These are phyloP conservation scores for Cymodocea nodosa DNA, from an alignment of 116 monocot genomes.

Conservation along the genomic window DNA sequence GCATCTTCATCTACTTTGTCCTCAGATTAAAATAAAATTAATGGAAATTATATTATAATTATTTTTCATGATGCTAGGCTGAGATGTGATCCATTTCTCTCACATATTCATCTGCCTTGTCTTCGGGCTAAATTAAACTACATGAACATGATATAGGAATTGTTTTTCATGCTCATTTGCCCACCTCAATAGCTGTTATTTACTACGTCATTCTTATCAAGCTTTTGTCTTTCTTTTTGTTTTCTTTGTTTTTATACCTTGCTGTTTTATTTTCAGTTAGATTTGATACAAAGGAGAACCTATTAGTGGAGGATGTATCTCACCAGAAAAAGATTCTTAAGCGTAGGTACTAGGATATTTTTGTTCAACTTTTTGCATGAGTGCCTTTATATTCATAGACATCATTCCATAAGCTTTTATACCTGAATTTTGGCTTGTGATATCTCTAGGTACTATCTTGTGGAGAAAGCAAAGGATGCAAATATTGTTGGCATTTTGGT, in stretches of 20 bases:
- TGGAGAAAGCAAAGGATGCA: slow-evolving; percentile 99
- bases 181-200: no score
- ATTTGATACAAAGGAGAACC: slow-evolving; percentile 48
- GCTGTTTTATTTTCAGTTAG: slow-evolving; percentile 48
- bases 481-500: slow-evolving; percentile 98
- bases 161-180: no score
- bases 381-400: background rate
- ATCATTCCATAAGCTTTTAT: background rate
- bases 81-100: no score
- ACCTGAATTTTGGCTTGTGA: background rate
- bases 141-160: no score
- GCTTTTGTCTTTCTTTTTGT: background rate
- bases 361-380: background rate
- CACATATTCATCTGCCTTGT: no score
- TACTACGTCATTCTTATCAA: no score
- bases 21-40: no score
- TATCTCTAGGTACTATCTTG: slow-evolving; percentile 82
- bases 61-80: no score
- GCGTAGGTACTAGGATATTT: slow-evolving; percentile 40
- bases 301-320: slow-evolving; percentile 42
- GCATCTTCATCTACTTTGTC: no score
- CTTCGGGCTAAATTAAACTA: no score
- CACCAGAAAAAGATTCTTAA: slow-evolving; percentile 64
- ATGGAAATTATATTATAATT: no score
- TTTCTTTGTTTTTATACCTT: background rate